phyloP scores from a whole-genome alignment of 1,139 yeast genomes.

The Saccharomycopsis hybrid region DNA sequence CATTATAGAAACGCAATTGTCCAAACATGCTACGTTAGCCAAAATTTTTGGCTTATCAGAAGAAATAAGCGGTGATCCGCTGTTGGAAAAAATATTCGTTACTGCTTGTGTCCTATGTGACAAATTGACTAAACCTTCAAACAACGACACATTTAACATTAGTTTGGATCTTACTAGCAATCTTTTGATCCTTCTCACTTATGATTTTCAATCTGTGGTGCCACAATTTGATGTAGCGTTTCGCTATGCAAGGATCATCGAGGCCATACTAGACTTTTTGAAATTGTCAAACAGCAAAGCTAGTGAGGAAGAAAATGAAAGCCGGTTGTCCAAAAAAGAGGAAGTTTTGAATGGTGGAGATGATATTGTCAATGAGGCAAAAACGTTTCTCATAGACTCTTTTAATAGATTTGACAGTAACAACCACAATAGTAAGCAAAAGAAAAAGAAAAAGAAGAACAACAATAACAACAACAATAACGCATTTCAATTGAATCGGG shows the following conservation, averaged over 20 bases:
- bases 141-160: constrained; percentile 19
- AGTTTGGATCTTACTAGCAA: constrained; percentile 16
- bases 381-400: background rate
- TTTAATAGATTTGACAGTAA: background rate
- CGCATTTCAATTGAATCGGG: background rate
- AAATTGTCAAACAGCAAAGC: background rate
- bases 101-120: constrained; percentile 17
- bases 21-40: constrained; percentile 11
- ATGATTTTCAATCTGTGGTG: constrained; percentile 23
- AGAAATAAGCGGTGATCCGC: background rate
- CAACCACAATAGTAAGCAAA: background rate
- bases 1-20: constrained; percentile 9
- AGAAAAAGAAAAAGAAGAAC: constrained; percentile 4
- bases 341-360: constrained; percentile 1
- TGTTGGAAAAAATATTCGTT: background rate
- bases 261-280: constrained; percentile 12
- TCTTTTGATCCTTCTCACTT: constrained; percentile 24
- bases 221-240: constrained; percentile 22
- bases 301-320: background rate
- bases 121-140: constrained; percentile 19
- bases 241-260: constrained; percentile 10
- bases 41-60: constrained; percentile 5
- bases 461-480: background rate
- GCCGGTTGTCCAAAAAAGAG: background rate
- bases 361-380: constrained; percentile 1